These are phyloP conservation scores for Talaromyces marneffei DNA, from an alignment of 2,329 filamentous ascomycete species.

Conservation along the genomic window DNA sequence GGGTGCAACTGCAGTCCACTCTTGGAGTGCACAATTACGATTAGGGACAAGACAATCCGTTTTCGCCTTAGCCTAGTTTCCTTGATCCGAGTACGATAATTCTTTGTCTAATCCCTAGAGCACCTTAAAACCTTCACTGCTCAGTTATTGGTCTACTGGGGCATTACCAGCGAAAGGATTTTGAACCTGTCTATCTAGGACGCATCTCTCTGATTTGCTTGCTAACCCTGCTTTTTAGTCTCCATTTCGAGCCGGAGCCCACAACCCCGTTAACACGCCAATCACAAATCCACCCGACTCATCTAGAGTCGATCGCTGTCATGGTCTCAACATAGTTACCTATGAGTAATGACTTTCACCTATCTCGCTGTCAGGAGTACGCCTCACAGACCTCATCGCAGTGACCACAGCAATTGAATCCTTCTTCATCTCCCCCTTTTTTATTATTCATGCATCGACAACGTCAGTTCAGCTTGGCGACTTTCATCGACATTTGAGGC, in stretches of 20 bases:
- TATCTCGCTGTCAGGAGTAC: not conserved
- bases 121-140: not conserved
- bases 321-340: not conserved
- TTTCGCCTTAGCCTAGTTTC: not conserved
- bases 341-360: not conserved
- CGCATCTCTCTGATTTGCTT: not conserved
- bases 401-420: not conserved
- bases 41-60: slow-evolving; percentile 1
- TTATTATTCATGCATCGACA: not conserved
- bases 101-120: not conserved
- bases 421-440: slow-evolving; percentile 4
- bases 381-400: slow-evolving; percentile 3
- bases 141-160: not conserved
- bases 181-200: not conserved
- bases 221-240: not conserved
- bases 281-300: slow-evolving; percentile 4
- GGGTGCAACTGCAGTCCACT: slow-evolving; percentile 8
- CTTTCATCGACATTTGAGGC: not conserved
- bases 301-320: slow-evolving; percentile 5
- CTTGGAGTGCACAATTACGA: not conserved
- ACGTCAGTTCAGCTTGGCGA: not conserved
- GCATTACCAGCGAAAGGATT: slow-evolving; percentile 2
- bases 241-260: not conserved
- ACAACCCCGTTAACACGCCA: slow-evolving; percentile 7
- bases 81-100: not conserved